Evolutionary conservation across 139 green algal genomes (phyloP), one percentile per base, ranked within the genome.

Genomic region (Desmodesmus armatus): DNA sequence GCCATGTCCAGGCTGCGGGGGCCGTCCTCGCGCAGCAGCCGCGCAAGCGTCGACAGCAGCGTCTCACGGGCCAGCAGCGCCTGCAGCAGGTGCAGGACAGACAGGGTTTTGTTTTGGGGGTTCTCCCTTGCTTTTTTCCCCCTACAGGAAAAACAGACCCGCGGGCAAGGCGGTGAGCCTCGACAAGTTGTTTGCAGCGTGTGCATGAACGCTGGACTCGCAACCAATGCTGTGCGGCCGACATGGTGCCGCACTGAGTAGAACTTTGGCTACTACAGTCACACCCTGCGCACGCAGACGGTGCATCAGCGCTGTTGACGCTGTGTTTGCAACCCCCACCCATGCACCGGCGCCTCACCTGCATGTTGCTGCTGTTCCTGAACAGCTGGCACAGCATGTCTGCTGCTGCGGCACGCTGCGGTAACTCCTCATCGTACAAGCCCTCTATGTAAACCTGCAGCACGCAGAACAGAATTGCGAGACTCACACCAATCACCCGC

Each of bases 1-100:
- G 88, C 91, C 65, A 98, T 87, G 86, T 98, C 94, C 39, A 96
- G 92, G 79, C 88, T 94, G 33, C 86, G 86, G 80, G 91, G 93
- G 70, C 92, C 94, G 31, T 98, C 96, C 84, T 98, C 96, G 0
- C 92, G 83, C 80, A 98, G 88, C 71, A 96, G 71, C 33, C 95
- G 88, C 0, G 93, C 88, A 43, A 98, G 89, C 25, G 94, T 94
- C 67, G 91, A 87, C 78, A 98, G 72, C 80, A 98, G 90, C 35
- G 91, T 93, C 15, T 91, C 86, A 78, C 97, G 93, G 25, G 74
- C 78, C 37, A 96, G 87, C 77, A 98, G 90, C 19, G 53, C 66
- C 85, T 90, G 83, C 51, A 70, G 3, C 21, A 63, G n/a, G n/a
- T n/a, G n/a, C 39, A 47, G 51, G 49, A 35, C 27, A 31, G 0